Evolutionary conservation across 176 grass and related monocot genomes (phyloP), one percentile per base, ranked within the genome.

Genomic region (Eragrostis nindensis): DNA sequence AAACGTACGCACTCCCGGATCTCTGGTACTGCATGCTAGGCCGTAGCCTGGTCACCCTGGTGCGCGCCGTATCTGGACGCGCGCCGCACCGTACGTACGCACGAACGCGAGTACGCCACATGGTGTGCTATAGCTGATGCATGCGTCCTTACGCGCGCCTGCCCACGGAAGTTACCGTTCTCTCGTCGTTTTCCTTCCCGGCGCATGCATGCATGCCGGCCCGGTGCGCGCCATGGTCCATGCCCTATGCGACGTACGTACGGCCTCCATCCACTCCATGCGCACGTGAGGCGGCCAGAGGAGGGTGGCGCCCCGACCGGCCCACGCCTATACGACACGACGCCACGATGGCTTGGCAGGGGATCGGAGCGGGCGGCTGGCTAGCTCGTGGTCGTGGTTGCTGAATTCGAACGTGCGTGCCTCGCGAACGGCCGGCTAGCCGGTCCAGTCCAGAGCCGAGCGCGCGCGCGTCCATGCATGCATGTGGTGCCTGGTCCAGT

Each of bases 261-360:
- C 66, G 40, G 66, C 66, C 40, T 42, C 39, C 65, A 11, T 45
- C 41, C 66, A n/a, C 68, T n/a, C 38, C 39, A 69, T 24, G 21
- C 66, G 22, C 68, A 48, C 68, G 68, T 70, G 68, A 70, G 68
- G 43, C 43, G 67, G 19, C 9, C 65, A 68, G 39, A 64, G 18
- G 5, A 2, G 62, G 19, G 7, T 21, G 14, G 62, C 6, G 60
- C 26, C 60, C 61, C 53, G 6, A 19, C 53, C 50, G 18, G 53
- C 53, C 53, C 53, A 55, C 53, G n/a, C 18, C 18, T 8, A 0
- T 53, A 53, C n/a, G n/a, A n/a, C 52, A 54, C 62, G 12, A 36
- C 14, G 15, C 5, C 16, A 6, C 17, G 64, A 6, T 13, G 38
- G n/a, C n/a, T n/a, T n/a, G n/a, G n/a, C n/a, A n/a, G n/a, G n/a